Conservation (phyloP, 768 basidiomycete species). For the Suillus hirtellus region DNA sequence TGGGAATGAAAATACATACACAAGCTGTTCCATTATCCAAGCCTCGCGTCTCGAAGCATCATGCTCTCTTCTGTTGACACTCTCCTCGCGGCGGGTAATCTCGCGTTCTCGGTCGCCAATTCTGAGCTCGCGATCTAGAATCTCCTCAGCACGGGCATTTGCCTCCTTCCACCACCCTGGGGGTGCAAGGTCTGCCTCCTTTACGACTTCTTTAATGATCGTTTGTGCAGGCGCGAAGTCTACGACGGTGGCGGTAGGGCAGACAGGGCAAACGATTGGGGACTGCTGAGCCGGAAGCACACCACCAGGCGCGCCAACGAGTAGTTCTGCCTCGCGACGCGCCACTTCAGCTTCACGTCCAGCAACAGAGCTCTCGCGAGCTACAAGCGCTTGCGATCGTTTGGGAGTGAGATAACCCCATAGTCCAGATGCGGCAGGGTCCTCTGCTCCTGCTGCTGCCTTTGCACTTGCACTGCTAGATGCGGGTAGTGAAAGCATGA, state of each 20-base stretch:
- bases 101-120: conserved; percentile 85
- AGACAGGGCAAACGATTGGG: conserved; percentile 56
- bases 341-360: conserved; percentile 86
- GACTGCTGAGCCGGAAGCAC: conserved; percentile 56
- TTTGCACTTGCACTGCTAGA: conserved; percentile 36
- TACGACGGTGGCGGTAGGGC: conserved; percentile 51
- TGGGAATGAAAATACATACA: conserved; percentile 49
- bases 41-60: conserved; percentile 84
- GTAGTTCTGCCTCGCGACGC: conserved; percentile 82
- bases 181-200: conserved; percentile 75
- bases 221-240: conserved; percentile 70
- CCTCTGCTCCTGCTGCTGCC: conserved; percentile 30
- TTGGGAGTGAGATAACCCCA: conserved; percentile 80
- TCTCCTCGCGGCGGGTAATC: conserved; percentile 83
- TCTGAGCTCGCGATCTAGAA: conserved; percentile 82
- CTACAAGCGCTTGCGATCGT: conserved; percentile 75
- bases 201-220: conserved; percentile 85
- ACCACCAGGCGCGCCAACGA: conserved; percentile 82
- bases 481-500: conserved; percentile 85
- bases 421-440: conserved; percentile 50
- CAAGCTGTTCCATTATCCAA: conserved; percentile 93
- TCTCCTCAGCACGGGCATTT: conserved; percentile 74
- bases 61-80: conserved; percentile 81
- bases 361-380: conserved; percentile 79
- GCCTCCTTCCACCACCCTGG: conserved; percentile 76